Conservation (phyloP, 768 basidiomycete genomes). For the Sistotremastrum suecicum region DNA sequence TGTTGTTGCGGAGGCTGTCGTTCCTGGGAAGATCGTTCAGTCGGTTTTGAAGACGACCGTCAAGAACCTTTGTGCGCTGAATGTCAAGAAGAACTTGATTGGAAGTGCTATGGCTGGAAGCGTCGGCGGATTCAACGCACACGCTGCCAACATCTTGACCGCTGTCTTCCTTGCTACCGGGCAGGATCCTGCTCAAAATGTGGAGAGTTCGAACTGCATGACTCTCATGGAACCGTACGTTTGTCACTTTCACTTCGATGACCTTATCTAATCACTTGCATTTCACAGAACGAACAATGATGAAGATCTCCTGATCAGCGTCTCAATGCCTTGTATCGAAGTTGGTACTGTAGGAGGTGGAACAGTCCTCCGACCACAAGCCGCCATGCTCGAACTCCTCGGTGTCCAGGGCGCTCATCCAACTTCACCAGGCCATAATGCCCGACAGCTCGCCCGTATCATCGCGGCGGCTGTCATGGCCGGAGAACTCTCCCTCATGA, state of each 20-base stretch:
- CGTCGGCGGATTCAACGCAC: constrained; percentile 97
- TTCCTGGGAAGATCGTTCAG: constrained; percentile 82
- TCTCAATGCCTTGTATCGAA: constrained; percentile 98
- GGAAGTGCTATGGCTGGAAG: constrained; percentile 97
- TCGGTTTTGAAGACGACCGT: constrained; percentile 93
- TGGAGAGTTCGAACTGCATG: constrained; percentile 97
- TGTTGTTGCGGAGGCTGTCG: constrained; percentile 88
- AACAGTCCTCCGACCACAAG: constrained; percentile 82
- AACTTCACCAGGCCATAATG: constrained; percentile 77
- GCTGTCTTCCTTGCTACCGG: constrained; percentile 93
- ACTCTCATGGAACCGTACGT: constrained; percentile 97
- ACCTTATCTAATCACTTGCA: constrained; percentile 2
- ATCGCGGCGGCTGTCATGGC: constrained; percentile 94
- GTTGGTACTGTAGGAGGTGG: constrained; percentile 98
- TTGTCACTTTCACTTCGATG: constrained; percentile 4
- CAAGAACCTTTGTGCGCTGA: constrained; percentile 75
- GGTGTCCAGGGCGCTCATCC: constrained; percentile 84
- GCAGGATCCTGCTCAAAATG: constrained; percentile 98
- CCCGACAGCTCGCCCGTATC: constrained; percentile 77
- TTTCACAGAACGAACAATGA: constrained; percentile 66
- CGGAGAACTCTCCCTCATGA: constrained; percentile 84
- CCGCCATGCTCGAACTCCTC: constrained; percentile 84
- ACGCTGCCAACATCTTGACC: constrained; percentile 94
- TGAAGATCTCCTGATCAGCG: constrained; percentile 80
- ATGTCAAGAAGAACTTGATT: constrained; percentile 92